Evolutionary conservation across 441 rosid species (phyloP).

Genomic region (Aleurites moluccanus): DNA sequence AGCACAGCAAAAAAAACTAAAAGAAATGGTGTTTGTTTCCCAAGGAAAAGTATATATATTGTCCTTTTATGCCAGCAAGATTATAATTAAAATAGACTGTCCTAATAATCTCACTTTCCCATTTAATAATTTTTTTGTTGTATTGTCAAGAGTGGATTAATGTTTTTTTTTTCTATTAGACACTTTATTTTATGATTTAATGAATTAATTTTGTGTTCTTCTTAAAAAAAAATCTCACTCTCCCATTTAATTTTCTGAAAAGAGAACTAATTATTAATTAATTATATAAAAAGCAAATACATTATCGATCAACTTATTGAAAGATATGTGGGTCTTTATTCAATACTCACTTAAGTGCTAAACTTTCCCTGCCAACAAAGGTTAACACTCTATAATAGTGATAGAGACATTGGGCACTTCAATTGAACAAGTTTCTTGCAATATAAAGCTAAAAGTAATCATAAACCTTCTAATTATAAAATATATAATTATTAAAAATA

Average conservation of each 20-base stretch:
- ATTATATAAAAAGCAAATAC: neutral
- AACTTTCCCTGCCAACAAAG: constrained; percentile 46
- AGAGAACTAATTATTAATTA: neutral
- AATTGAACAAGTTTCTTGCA: constrained; percentile 33
- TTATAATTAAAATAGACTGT: neutral
- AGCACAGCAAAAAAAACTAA: neutral
- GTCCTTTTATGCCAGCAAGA: neutral
- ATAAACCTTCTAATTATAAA: too few species aligned
- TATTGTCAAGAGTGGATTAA: too few species aligned
- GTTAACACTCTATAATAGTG: constrained; percentile 46
- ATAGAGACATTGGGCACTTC: constrained; percentile 39
- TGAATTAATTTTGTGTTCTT: too few species aligned
- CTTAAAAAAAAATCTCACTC: too few species aligned
- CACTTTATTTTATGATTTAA: too few species aligned
- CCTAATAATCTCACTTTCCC: constrained; percentile 2
- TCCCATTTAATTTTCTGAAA: neutral
- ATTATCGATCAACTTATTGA: neutral
- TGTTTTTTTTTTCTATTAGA: too few species aligned
- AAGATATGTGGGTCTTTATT: constrained; percentile 9
- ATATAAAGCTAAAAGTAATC: too few species aligned
- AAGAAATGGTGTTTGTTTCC: neutral
- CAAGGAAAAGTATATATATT: neutral
- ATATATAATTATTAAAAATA: too few species aligned
- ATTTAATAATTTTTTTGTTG: too few species aligned
- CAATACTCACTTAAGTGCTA: constrained; percentile 15